phyloP scores from a whole-genome alignment of 2,329 filamentous ascomycete genomes.

The Bipolaris sorokiniana region DNA sequence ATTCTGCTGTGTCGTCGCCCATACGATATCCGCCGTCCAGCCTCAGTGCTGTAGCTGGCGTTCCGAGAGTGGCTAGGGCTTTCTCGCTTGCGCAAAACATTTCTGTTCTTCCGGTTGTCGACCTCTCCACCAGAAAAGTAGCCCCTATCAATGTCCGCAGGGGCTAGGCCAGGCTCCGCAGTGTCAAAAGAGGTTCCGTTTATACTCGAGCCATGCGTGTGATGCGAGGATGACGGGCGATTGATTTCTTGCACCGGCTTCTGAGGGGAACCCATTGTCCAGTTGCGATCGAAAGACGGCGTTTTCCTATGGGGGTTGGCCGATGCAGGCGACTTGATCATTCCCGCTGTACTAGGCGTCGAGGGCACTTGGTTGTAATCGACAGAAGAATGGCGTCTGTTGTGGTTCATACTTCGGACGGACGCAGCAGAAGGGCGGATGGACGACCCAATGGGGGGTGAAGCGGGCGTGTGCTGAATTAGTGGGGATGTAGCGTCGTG shows the following conservation, averaged over 20 bases:
- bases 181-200: slow-evolving; percentile 35
- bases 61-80: slow-evolving; percentile 68
- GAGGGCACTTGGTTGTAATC: slow-evolving; percentile 63
- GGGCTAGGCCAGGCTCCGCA: slow-evolving; percentile 37
- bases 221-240: slow-evolving; percentile 43
- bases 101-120: slow-evolving; percentile 73
- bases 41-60: slow-evolving; percentile 71
- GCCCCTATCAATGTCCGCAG: slow-evolving; percentile 75
- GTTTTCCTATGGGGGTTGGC: slow-evolving; percentile 59
- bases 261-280: slow-evolving; percentile 58
- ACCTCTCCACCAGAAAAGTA: slow-evolving; percentile 92
- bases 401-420: slow-evolving; percentile 80
- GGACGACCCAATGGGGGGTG: slow-evolving; percentile 49
- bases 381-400: slow-evolving; percentile 84
- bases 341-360: slow-evolving; percentile 27
- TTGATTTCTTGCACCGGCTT: slow-evolving; percentile 38
- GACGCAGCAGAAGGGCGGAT: slow-evolving; percentile 77
- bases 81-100: slow-evolving; percentile 77
- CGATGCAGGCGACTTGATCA: slow-evolving; percentile 30
- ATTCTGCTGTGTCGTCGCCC: slow-evolving; percentile 75
- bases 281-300: slow-evolving; percentile 64
- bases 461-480: slow-evolving; percentile 53
- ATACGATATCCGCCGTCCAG: slow-evolving; percentile 64
- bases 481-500: slow-evolving; percentile 52
- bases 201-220: slow-evolving; percentile 40